These are phyloP conservation scores for Acidomyces sp. DNA, from an alignment of 495 filamentous ascomycete species.

Conservation along the genomic window DNA sequence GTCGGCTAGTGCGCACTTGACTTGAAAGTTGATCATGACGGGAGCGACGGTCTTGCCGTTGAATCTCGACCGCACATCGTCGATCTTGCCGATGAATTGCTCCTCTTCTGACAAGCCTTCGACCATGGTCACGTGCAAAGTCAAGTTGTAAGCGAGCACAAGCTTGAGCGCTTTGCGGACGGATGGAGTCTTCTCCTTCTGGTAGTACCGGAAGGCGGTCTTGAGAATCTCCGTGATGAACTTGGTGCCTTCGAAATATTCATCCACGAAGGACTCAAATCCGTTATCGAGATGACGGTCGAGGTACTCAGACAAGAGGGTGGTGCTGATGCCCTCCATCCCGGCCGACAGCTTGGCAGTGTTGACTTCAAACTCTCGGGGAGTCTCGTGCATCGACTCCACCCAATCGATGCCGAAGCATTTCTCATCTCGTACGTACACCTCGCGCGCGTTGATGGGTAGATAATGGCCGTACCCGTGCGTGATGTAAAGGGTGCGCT, in stretches of 20 bases:
- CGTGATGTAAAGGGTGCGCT: constrained; percentile 41
- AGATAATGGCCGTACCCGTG: constrained; percentile 83
- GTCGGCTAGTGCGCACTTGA: constrained; percentile 85
- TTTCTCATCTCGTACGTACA: constrained; percentile 79
- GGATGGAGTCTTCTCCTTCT: constrained; percentile 65
- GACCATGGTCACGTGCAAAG: constrained; percentile 80
- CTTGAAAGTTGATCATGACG: constrained; percentile 97
- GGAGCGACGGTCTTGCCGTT: constrained; percentile 77
- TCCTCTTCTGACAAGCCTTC: constrained; percentile 76
- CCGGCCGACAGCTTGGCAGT: constrained; percentile 77
- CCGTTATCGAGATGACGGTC: constrained; percentile 81
- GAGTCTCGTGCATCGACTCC: constrained; percentile 53
- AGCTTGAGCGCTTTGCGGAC: constrained; percentile 86
- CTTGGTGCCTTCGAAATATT: constrained; percentile 84
- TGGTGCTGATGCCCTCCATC: constrained; percentile 64
- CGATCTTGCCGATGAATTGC: constrained; percentile 61
- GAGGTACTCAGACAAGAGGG: constrained; percentile 70
- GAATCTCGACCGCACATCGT: constrained; percentile 65
- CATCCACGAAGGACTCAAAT: constrained; percentile 82
- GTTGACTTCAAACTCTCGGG: constrained; percentile 65
- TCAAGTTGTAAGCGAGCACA: constrained; percentile 84
- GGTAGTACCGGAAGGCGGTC: constrained; percentile 82
- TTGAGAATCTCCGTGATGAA: constrained; percentile 90
- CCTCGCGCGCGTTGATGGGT: constrained; percentile 78
- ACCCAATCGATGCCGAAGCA: constrained; percentile 88